phyloP scores from a whole-genome alignment of 2,329 filamentous ascomycete genomes.

The Colletotrichum sp. region DNA sequence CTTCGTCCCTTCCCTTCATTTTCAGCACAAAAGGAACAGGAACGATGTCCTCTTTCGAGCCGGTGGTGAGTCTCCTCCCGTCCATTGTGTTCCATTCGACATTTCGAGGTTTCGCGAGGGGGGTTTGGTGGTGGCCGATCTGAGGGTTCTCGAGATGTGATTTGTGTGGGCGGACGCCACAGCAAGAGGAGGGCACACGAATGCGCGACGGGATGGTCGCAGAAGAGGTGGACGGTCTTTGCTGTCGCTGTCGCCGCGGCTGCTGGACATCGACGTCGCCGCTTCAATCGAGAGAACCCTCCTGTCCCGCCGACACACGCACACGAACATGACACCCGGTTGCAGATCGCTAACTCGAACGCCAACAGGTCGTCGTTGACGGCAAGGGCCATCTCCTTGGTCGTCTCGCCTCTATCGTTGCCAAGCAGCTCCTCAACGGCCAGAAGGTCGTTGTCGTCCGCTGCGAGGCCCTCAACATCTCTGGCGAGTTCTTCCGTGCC shows the following conservation, averaged over 20 bases:
- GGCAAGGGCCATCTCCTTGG: constrained; percentile 99
- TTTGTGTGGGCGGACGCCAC: not conserved
- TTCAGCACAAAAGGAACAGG: constrained; percentile 33
- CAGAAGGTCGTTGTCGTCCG: constrained; percentile 99
- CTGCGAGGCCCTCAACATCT: constrained; percentile 99
- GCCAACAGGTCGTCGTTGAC: constrained; percentile 89
- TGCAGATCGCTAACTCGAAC: constrained; percentile 33
- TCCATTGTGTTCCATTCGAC: not conserved
- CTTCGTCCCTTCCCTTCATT: constrained; percentile 16
- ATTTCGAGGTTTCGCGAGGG: not conserved
- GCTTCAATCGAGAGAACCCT: not conserved
- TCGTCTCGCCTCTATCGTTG: constrained; percentile 96
- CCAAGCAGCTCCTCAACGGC: constrained; percentile 98
- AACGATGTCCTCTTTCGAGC: constrained; percentile 74
- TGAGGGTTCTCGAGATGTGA: not conserved
- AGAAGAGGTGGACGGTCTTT: not conserved
- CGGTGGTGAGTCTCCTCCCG: constrained; percentile 63
- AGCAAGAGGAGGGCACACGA: not conserved
- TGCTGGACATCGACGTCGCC: not conserved
- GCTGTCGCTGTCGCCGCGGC: not conserved
- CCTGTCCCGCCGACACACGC: not conserved
- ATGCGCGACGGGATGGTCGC: not conserved
- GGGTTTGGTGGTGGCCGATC: not conserved
- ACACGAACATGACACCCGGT: not conserved
- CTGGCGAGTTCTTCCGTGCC: constrained; percentile 99